Percentiles rank a stretch among this genome's conserved stretches.
Evolutionary conservation across 2,329 filamentous ascomycete genomes (phyloP).

Genomic region (Alternaria tenuissima): DNA sequence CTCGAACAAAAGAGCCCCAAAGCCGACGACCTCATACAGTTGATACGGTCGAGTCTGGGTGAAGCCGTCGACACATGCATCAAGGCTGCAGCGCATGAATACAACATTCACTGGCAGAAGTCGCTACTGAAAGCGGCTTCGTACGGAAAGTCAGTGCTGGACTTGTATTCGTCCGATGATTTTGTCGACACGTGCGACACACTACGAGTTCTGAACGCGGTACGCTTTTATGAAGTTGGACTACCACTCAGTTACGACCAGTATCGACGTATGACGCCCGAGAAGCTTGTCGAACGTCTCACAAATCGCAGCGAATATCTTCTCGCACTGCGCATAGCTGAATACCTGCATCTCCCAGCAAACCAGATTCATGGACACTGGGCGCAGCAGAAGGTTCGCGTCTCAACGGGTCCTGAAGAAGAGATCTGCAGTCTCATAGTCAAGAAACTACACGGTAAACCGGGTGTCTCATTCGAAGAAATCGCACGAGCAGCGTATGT

Average conservation of each 20-base stretch:
- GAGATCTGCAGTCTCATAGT: slow-evolving; percentile 87
- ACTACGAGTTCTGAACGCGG: slow-evolving; percentile 88
- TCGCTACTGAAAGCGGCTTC: slow-evolving; percentile 94
- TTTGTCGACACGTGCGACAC: slow-evolving; percentile 99
- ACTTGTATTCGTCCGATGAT: slow-evolving; percentile 97
- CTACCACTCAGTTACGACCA: slow-evolving; percentile 93
- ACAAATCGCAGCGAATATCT: slow-evolving; percentile 92
- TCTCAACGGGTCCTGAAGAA: slow-evolving; percentile 85
- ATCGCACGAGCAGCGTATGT: slow-evolving; percentile 94
- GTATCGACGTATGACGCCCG: slow-evolving; percentile 87
- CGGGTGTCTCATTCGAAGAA: slow-evolving; percentile 93
- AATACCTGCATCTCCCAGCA: slow-evolving; percentile 84
- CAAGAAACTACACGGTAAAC: slow-evolving; percentile 83
- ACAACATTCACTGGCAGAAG: slow-evolving; percentile 91
- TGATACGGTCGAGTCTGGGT: slow-evolving; percentile 85
- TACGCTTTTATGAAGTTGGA: slow-evolving; percentile 89
- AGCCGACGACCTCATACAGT: slow-evolving; percentile 95
- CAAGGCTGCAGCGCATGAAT: slow-evolving; percentile 91
- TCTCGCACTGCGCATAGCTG: slow-evolving; percentile 85
- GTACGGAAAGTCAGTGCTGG: slow-evolving; percentile 95
- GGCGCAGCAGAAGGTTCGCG: slow-evolving; percentile 92
- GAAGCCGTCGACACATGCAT: slow-evolving; percentile 95
- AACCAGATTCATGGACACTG: slow-evolving; percentile 96
- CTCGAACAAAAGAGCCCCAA: slow-evolving; percentile 94
- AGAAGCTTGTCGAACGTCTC: slow-evolving; percentile 84